These are phyloP conservation scores for Starmerella vitae DNA, from an alignment of 805 yeast genomes.

Conservation along the genomic window DNA sequence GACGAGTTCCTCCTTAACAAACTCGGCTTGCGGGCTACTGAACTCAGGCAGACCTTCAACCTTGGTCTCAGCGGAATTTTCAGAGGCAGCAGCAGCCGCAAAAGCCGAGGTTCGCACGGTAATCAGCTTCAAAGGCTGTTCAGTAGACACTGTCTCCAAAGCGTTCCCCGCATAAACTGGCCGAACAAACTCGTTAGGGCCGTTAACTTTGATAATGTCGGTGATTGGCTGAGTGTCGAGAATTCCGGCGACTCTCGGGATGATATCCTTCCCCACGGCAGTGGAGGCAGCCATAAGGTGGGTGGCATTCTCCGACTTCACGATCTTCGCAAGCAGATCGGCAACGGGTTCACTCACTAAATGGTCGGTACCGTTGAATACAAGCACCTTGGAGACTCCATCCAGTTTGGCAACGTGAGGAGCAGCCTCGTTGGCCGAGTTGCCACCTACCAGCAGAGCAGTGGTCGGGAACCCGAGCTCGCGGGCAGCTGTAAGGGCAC, in stretches of 20 bases:
- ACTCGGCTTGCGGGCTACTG: constrained; percentile 34
- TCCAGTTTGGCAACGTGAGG: constrained; percentile 41
- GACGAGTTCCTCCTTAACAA: constrained; percentile 63
- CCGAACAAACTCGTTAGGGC: constrained; percentile 63
- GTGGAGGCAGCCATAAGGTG: constrained; percentile 73
- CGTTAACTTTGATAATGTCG: constrained; percentile 58
- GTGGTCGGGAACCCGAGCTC: constrained; percentile 60
- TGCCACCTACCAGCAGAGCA: constrained; percentile 56
- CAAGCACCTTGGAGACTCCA: constrained; percentile 44
- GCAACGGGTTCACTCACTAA: constrained; percentile 67
- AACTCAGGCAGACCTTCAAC: constrained; percentile 26
- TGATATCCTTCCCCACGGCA: constrained; percentile 72
- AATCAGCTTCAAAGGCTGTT: constrained; percentile 50
- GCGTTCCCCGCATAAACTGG: constrained; percentile 97
- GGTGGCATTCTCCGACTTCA: constrained; percentile 36
- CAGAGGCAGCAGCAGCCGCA: constrained; percentile 32
- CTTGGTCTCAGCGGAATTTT: constrained; percentile 32
- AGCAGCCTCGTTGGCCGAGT: constrained; percentile 39
- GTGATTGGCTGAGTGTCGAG: constrained; percentile 79
- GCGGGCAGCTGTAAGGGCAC: constrained; percentile 64
- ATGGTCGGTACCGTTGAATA: constrained; percentile 43
- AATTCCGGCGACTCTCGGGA: constrained; percentile 78
- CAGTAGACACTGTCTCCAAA: constrained; percentile 60
- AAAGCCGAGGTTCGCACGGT: constrained; percentile 84
- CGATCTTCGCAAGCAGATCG: constrained; percentile 43